These are phyloP conservation scores for Cylindrotheca closterium DNA, from an alignment of 108 stramenopile genomes.

Conservation along the genomic window DNA sequence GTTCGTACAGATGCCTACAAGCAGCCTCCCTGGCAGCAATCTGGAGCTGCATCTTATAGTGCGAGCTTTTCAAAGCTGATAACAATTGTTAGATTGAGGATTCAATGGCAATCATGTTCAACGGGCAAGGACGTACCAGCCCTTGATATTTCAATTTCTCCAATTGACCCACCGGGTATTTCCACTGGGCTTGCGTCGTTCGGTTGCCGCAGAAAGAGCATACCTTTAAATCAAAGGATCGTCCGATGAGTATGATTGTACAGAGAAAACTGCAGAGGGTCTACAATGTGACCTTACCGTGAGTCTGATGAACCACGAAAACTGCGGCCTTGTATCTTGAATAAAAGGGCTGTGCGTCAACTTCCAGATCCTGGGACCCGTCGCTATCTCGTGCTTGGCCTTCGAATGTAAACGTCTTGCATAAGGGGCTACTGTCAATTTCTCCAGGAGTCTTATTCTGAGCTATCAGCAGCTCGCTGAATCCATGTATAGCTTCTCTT, in stretches of 20 bases:
- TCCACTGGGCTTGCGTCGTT: no score
- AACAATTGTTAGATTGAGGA: no score
- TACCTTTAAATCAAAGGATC: no score
- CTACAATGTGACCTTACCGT: no score
- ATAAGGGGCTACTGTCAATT: slow-evolving; percentile 15
- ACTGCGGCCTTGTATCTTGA: slow-evolving; percentile 18
- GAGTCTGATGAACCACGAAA: slow-evolving; percentile 25
- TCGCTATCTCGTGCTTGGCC: not conserved
- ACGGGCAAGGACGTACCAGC: no score
- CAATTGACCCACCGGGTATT: no score
- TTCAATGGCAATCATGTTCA: no score
- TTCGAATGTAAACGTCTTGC: slow-evolving; percentile 23
- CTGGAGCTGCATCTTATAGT: slow-evolving; percentile 20
- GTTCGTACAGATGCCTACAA: slow-evolving; percentile 19
- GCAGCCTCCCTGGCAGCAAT: slow-evolving; percentile 28
- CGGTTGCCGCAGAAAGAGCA: no score
- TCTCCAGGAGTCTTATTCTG: slow-evolving; percentile 14
- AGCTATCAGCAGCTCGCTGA: slow-evolving; percentile 12
- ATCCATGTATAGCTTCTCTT: slow-evolving; percentile 5
- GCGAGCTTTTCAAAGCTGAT: no score
- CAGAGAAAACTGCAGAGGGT: no score
- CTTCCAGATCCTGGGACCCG: slow-evolving; percentile 7
- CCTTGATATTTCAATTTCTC: no score
- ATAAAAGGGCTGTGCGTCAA: slow-evolving; percentile 14
- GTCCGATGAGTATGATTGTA: no score